phyloP scores from a whole-genome alignment of 2,329 filamentous ascomycete species.

The Leptographium lundbergii region DNA sequence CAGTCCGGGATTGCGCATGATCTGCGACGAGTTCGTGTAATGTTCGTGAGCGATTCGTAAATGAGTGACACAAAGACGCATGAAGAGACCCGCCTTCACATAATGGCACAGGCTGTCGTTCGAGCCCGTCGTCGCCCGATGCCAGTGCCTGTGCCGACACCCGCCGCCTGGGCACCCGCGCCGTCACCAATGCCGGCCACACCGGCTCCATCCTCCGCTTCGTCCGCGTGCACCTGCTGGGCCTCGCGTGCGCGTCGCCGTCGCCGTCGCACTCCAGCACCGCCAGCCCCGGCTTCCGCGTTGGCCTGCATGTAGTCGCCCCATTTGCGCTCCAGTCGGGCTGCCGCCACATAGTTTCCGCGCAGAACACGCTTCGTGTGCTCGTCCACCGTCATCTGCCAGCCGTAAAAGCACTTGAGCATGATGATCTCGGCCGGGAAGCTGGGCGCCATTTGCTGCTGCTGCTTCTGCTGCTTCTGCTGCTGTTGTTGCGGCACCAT shows the following conservation, averaged over 20 bases:
- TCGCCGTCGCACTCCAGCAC: conserved; percentile 53
- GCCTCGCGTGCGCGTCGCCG: conserved; percentile 71
- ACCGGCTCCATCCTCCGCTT: conserved; percentile 51
- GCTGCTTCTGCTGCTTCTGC: conserved; percentile 9
- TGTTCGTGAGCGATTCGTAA: neutral
- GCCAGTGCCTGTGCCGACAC: conserved; percentile 34
- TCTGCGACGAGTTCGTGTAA: neutral
- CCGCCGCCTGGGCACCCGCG: conserved; percentile 54
- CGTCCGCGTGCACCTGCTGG: conserved; percentile 64
- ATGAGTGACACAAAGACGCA: neutral
- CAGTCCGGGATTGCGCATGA: neutral
- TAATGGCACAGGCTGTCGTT: conserved; percentile 15
- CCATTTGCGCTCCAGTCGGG: conserved; percentile 80
- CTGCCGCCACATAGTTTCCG: conserved; percentile 62
- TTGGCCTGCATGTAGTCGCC: conserved; percentile 85
- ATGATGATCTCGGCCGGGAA: conserved; percentile 71
- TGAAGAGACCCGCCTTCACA: conserved; percentile 7
- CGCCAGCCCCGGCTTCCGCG: conserved; percentile 65
- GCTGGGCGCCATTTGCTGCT: too few relatives aligned
- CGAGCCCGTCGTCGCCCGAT: conserved; percentile 9
- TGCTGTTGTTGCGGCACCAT: conserved; percentile 28
- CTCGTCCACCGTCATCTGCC: conserved; percentile 89
- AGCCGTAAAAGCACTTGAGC: conserved; percentile 89
- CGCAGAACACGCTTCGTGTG: conserved; percentile 76
- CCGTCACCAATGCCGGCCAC: conserved; percentile 23